Percentiles rank a stretch among this genome's conserved stretches.
These are phyloP conservation scores for Streptanthus diversifolius DNA, from an alignment of 345 rosid genomes.

Conservation along the genomic window DNA sequence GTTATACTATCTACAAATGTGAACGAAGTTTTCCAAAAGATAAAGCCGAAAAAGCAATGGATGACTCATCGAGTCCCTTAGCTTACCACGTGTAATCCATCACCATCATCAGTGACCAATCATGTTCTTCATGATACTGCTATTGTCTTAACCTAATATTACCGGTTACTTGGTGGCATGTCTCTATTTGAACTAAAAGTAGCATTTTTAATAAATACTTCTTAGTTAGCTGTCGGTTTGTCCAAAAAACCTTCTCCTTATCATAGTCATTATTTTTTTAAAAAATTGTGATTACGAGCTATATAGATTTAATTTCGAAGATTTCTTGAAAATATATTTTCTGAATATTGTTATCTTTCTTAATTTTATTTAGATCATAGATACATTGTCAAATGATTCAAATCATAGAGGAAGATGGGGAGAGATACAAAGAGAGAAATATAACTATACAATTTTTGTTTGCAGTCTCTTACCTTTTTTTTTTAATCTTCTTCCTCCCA, in stretches of 20 bases:
- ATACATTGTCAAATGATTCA: neutral
- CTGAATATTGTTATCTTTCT: neutral
- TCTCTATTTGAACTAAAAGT: neutral
- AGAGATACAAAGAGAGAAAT: slow-evolving; percentile 8
- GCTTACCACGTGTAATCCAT: neutral
- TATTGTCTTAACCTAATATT: neutral
- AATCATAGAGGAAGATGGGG: neutral
- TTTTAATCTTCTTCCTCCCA: slow-evolving; percentile 10
- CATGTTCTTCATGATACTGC: slow-evolving; percentile 7
- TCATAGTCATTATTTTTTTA: neutral
- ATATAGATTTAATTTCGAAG: too few species aligned
- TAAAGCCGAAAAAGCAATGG: neutral
- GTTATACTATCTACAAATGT: slow-evolving; percentile 4
- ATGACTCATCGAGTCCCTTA: slow-evolving; percentile 8
- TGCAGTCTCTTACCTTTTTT: neutral
- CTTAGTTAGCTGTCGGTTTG: neutral
- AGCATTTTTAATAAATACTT: neutral
- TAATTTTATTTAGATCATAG: neutral
- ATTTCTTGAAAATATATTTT: neutral
- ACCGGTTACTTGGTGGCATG: neutral
- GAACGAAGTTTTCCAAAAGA: neutral
- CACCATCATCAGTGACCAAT: slow-evolving; percentile 8
- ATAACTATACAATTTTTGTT: slow-evolving; percentile 1
- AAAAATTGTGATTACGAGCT: neutral
- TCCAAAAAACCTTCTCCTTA: neutral